Evolutionary conservation across 1,284 basidiomycete species (phyloP).

Genomic region (Ganoderma sinense): DNA sequence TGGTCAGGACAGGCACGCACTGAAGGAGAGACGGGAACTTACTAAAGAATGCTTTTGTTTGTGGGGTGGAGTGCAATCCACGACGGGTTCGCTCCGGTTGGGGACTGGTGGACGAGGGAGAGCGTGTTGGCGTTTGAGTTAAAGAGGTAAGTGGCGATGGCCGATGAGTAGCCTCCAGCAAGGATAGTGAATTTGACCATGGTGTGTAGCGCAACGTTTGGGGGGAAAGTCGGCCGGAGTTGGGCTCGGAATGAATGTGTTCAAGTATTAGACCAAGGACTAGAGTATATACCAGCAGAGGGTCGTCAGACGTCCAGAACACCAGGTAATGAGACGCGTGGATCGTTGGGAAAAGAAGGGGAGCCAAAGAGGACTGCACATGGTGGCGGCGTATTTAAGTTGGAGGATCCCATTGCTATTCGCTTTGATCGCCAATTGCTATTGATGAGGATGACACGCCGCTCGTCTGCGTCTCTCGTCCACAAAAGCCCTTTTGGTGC

Average conservation of each 20-base stretch:
- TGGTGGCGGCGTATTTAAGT: constrained; percentile 2
- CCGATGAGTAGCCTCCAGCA: constrained; percentile 65
- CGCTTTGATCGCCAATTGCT: neutral
- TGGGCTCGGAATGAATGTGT: neutral
- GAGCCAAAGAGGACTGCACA: neutral
- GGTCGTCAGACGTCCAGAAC: constrained; percentile 20
- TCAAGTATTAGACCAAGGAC: neutral
- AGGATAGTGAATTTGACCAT: constrained; percentile 72
- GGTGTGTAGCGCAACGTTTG: constrained; percentile 17
- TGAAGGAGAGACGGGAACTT: constrained; percentile 20
- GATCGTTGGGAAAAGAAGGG: constrained; percentile 9
- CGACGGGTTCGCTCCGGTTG: constrained; percentile 59
- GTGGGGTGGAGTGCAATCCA: constrained; percentile 65
- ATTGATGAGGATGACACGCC: neutral
- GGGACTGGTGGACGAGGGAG: constrained; percentile 52
- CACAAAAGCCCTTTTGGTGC: neutral
- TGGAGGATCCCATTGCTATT: neutral
- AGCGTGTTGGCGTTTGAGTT: constrained; percentile 54
- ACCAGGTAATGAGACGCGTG: constrained; percentile 23
- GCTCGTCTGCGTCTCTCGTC: neutral
- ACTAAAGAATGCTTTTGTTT: constrained; percentile 68
- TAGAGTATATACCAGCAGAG: neutral
- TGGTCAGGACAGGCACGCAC: neutral
- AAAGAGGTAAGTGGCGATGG: constrained; percentile 67
- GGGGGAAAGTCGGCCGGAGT: neutral